Base-by-base conservation (phyloP, 768 basidiomycete genomes). In the Boletus patriciae region DNA sequence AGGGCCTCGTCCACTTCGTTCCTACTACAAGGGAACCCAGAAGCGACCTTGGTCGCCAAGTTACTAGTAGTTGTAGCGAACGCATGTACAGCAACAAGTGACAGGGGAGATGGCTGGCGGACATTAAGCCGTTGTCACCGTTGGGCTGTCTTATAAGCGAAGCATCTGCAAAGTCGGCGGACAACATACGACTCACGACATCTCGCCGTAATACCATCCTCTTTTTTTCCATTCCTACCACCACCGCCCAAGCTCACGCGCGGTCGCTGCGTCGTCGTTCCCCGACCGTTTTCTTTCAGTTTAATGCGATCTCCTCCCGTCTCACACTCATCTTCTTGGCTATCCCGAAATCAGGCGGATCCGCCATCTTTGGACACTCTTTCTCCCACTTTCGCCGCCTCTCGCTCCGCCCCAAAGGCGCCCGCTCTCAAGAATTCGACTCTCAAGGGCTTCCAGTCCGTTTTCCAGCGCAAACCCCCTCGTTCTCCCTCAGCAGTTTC, bases 401-500 rank as follows among this genome's bases (percentile, higher is more conserved):
- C 77, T n/a, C 56, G 66, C 27, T 67, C 81, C 11, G 38, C 61
- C 4, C 64, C 66, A 51, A 69, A 62, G 46, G 53, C 65, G 47
- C 51, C 67, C 19, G 25, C 53, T 62, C 50, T 76, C 77, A 82
- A 75, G 66, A 61, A 70, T 5, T 59, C 67, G 1, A 7, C 66
- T 21, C 52, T 77, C 68, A 70, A 74, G 63, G 71, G 70, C 43
- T 74, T 87, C 58, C 78, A 80, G 38, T 72, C 82, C 19, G 80
- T 86, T 48, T 86, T 87, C 58, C 62, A 73, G 50, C 79, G 83
- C 49, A 64, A 66, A 74, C 74, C 70, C 7, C 67, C 73, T 42
- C 78, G 73, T 55, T 69, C 77, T 0, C 73, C 79, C 21, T 86
- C 84, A 27, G 56, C 80, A 36, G 72, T 71, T 52, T 86, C 86